phyloP scores from a whole-genome alignment of 108 stramenopile genomes.

The Aurantiochytrium sp. region DNA sequence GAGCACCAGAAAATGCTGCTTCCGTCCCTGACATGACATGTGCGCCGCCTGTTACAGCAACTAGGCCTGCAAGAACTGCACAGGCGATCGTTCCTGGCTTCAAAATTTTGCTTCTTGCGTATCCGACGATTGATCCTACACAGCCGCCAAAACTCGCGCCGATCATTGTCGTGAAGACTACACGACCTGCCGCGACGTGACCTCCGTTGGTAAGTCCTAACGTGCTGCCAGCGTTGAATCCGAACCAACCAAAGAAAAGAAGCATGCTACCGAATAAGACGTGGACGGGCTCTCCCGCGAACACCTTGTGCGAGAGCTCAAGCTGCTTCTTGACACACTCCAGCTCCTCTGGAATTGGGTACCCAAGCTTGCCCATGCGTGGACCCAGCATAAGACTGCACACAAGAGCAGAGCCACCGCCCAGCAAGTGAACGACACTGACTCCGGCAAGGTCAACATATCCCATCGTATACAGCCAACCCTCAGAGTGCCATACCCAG shows the following conservation, averaged over 20 bases:
- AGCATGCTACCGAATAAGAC: not conserved
- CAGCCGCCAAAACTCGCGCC: not conserved
- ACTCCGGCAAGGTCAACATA: conserved; percentile 67
- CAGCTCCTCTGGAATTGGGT: not conserved
- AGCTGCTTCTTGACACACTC: not conserved
- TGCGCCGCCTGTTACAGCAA: conserved; percentile 46
- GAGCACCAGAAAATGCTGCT: conserved; percentile 1
- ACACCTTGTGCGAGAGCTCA: not conserved
- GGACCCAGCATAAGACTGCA: conserved; percentile 39
- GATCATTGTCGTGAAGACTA: not conserved
- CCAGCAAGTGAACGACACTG: conserved; percentile 66
- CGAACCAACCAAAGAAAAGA: conserved; percentile 41
- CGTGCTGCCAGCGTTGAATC: conserved; percentile 66
- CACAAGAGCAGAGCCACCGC: conserved; percentile 71
- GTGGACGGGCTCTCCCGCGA: not conserved
- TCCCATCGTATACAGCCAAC: conserved; percentile 25
- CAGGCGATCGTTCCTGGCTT: not conserved
- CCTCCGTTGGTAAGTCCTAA: conserved; percentile 29
- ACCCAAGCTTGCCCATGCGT: not conserved
- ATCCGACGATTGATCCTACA: not conserved
- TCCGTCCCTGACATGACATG: conserved; percentile 7
- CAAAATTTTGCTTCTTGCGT: not conserved
- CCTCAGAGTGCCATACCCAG: conserved; percentile 64
- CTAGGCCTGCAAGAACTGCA: conserved; percentile 30
- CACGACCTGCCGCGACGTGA: not conserved